phyloP scores from a whole-genome alignment of 352 stramenopile genomes.

The Pythium vanterpoolii region DNA sequence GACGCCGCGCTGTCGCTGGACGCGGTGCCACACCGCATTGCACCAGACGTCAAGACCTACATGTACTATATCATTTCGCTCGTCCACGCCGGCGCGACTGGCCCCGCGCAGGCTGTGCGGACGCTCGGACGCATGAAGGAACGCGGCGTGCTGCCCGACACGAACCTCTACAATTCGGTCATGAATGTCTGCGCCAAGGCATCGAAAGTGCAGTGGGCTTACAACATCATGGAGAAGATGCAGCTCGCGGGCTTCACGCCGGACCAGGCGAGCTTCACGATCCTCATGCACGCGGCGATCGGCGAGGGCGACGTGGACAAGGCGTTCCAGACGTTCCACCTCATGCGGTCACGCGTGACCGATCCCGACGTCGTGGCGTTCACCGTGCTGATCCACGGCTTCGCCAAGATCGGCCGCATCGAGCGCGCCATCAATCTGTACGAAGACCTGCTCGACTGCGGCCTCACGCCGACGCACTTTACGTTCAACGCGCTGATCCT shows the following conservation, averaged over 20 bases:
- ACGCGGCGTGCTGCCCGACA: slow-evolving; percentile 48
- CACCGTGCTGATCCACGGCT: slow-evolving; percentile 71
- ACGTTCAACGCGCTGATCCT: slow-evolving; percentile 83
- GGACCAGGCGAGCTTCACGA: slow-evolving; percentile 68
- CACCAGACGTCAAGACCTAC: slow-evolving; percentile 61
- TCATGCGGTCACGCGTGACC: slow-evolving; percentile 72
- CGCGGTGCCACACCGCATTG: slow-evolving; percentile 42
- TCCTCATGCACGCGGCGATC: slow-evolving; percentile 78
- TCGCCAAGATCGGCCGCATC: slow-evolving; percentile 66
- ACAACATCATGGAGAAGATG: slow-evolving; percentile 87
- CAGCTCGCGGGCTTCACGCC: slow-evolving; percentile 67
- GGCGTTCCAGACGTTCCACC: slow-evolving; percentile 82
- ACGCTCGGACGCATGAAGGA: slow-evolving; percentile 83
- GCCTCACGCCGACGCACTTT: slow-evolving; percentile 60
- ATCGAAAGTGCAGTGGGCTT: slow-evolving; percentile 58
- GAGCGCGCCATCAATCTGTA: slow-evolving; percentile 72
- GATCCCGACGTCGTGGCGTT: slow-evolving; percentile 73
- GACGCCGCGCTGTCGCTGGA: slow-evolving; percentile 34
- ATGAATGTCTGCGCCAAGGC: slow-evolving; percentile 82
- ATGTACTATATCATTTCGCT: slow-evolving; percentile 77
- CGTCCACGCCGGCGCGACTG: slow-evolving; percentile 37
- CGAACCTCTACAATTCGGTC: slow-evolving; percentile 72
- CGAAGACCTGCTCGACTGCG: slow-evolving; percentile 70
- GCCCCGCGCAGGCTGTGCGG: slow-evolving; percentile 47
- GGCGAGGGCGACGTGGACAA: slow-evolving; percentile 69